Evolutionary conservation across 2,329 filamentous ascomycete species (phyloP), one percentile per base, ranked within the genome.

Genomic region (Epichloe scottii): DNA sequence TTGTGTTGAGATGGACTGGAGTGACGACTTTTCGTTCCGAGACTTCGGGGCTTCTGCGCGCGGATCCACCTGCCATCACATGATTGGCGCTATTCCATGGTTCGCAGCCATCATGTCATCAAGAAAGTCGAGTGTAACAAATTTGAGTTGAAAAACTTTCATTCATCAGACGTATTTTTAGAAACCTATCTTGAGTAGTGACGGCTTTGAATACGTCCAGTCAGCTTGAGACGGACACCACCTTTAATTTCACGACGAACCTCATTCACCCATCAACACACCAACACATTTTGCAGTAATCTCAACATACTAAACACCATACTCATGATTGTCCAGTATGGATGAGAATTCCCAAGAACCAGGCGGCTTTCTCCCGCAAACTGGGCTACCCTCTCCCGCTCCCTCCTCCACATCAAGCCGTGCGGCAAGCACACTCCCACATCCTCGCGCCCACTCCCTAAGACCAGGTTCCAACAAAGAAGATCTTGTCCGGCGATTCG

Each of bases 381-480:
- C 61, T 2, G 64, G 71, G 0, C 68, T 78, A 4, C 76, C 75
- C 0, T 82, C 79, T 2, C 79, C 79, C 1, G 69, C 78, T 0
- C 77, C 77, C 3, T 78, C 72, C 52, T 67, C 66, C 11, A 60
- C 71, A 12, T 78, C 77, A 6, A 66, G 60, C 41, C 68, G 40
- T 60, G 62, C 58, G 59, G 60, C 47, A 56, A 66, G 57, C 62
- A 65, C 63, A 7, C 69, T 84, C 5, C 81, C 81, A 5, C 77
- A 75, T 48, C 81, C 79, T 0, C 71, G 80, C 42, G 65, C 67
- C 21, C 74, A 70, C 35, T 68, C 79, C 0, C 61, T 84, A 1
- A 68, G 69, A 14, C 70, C 79, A 0, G 79, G 79, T 0, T 82
- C 78, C 0, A 71, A 66, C 35, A 83, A 82, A 56, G 81, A 83